phyloP scores from a whole-genome alignment of 768 basidiomycete genomes.

The Megacollybia marginata region DNA sequence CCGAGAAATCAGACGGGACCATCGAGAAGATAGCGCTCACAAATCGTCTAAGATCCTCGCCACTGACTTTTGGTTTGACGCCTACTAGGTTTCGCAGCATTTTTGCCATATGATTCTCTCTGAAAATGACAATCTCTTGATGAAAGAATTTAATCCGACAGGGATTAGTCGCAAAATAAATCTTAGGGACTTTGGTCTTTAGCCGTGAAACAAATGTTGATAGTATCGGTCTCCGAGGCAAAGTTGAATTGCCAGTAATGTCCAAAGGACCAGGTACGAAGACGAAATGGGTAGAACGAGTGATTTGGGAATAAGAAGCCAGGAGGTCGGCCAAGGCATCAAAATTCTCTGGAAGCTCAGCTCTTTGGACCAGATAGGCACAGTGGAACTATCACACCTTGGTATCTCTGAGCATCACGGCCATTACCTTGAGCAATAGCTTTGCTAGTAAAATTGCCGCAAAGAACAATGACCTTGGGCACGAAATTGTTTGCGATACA shows the following conservation, averaged over 20 bases:
- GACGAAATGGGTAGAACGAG: conserved; percentile 79
- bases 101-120: conserved; percentile 88
- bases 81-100: conserved; percentile 91
- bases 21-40: conserved; percentile 37
- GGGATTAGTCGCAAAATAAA: conserved; percentile 83
- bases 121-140: conserved; percentile 90
- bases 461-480: conserved; percentile 85
- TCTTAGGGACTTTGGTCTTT: conserved; percentile 65
- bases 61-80: conserved; percentile 72
- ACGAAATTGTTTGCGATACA: conserved; percentile 83
- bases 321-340: conserved; percentile 83
- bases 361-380: not conserved
- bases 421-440: conserved; percentile 75
- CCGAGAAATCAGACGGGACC: not conserved
- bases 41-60: conserved; percentile 81
- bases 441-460: conserved; percentile 89
- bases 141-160: conserved; percentile 93
- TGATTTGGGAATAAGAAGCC: conserved; percentile 69
- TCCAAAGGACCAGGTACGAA: conserved; percentile 94
- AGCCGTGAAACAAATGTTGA: conserved; percentile 67
- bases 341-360: conserved; percentile 60
- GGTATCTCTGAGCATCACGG: conserved; percentile 75
- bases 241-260: conserved; percentile 68
- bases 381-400: conserved; percentile 42
- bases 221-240: conserved; percentile 79